Evolutionary conservation across 208 protist genomes (phyloP).

Genomic region (Kentomonas sorsogonicus): DNA sequence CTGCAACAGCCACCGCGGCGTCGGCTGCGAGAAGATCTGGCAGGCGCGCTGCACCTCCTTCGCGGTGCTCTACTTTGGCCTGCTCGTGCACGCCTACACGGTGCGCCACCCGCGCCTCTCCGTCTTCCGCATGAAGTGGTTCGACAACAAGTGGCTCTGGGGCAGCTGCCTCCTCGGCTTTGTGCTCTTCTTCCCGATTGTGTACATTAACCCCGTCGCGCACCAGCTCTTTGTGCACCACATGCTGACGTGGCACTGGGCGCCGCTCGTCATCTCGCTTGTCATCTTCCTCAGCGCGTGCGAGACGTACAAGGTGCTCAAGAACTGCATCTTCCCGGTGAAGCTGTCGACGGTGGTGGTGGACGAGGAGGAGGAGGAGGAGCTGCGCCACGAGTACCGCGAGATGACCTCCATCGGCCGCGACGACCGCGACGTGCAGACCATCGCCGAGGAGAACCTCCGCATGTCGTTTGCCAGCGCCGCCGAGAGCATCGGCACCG

Average conservation of each 20-base stretch:
- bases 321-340: conserved; percentile 79
- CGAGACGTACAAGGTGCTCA: conserved; percentile 82
- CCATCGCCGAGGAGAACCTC: conserved; percentile 76
- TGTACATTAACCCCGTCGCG: conserved; percentile 70
- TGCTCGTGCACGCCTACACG: conserved; percentile 89
- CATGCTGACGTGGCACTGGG: conserved; percentile 87
- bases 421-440: conserved; percentile 48
- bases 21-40: conserved; percentile 64
- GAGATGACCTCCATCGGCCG: conserved; percentile 40
- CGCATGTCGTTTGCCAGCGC: conserved; percentile 79
- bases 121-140: conserved; percentile 79
- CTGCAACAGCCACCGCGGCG: conserved; percentile 50
- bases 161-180: conserved; percentile 45
- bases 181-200: conserved; percentile 64
- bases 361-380: conserved; percentile 35
- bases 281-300: conserved; percentile 48
- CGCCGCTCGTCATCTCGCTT: conserved; percentile 41
- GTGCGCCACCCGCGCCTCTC: conserved; percentile 72
- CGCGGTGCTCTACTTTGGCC: conserved; percentile 75
- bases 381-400: conserved; percentile 61
- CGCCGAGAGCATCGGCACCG: conserved; percentile 54
- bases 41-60: conserved; percentile 76
- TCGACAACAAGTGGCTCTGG: conserved; percentile 84
- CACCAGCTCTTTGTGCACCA: conserved; percentile 69
- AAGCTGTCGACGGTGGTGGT: conserved; percentile 21